Conservation (phyloP, 208 protist species). For the Blechomonas ayalai region DNA sequence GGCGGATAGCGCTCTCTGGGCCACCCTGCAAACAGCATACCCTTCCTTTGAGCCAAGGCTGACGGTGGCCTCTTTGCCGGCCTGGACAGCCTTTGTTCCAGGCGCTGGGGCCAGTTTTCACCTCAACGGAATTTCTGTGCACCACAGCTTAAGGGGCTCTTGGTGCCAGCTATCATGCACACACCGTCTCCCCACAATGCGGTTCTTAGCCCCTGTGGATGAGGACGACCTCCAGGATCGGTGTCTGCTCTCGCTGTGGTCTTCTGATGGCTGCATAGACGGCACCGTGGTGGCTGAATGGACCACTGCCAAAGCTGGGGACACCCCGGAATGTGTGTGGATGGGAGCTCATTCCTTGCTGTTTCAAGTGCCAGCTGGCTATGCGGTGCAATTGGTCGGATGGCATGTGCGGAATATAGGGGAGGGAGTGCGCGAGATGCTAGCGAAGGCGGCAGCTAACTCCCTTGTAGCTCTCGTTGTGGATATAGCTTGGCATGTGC, state of each 20-base stretch:
- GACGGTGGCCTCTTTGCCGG: constrained; percentile 2
- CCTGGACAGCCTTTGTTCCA: constrained; percentile 46
- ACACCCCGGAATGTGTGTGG: constrained; percentile 37
- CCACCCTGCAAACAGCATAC: constrained; percentile 24
- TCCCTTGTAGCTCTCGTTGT: constrained; percentile 6
- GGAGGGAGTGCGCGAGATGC: neutral
- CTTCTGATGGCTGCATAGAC: constrained; percentile 5
- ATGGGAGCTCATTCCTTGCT: constrained; percentile 45
- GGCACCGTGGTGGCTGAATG: constrained; percentile 5
- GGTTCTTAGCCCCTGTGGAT: constrained; percentile 7
- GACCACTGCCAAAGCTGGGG: too few species aligned
- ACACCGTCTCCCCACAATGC: constrained; percentile 19
- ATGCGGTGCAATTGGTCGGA: constrained; percentile 25
- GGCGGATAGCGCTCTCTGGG: constrained; percentile 49
- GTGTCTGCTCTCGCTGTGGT: constrained; percentile 18
- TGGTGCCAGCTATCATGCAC: constrained; percentile 25
- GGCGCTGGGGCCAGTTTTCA: constrained; percentile 46
- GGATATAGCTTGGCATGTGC: constrained; percentile 14
- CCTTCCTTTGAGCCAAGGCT: too few species aligned
- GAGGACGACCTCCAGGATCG: constrained; percentile 10
- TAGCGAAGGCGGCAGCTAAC: neutral
- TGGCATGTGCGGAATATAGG: constrained; percentile 18
- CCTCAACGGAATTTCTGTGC: constrained; percentile 32
- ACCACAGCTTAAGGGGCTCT: constrained; percentile 1
- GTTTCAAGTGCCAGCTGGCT: constrained; percentile 21